Conservation (phyloP, 169 alveolate species). For the Plasmodium vinckei region DNA sequence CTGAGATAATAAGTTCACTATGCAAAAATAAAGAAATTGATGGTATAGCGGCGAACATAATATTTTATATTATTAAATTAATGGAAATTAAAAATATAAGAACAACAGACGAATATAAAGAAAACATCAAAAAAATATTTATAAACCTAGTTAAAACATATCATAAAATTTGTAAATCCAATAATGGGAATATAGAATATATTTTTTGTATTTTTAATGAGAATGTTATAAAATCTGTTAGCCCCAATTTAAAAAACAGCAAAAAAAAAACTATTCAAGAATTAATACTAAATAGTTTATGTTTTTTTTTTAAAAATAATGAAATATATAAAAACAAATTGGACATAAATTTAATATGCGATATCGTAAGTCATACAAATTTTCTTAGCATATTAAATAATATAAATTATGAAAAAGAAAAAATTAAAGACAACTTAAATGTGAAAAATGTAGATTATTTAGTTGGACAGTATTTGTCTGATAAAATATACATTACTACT, state of each 20-base stretch:
- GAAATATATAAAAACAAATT: conserved; percentile 13
- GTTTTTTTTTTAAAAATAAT: conserved; percentile 63
- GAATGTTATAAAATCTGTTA: conserved; percentile 32
- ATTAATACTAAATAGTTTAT: conserved; percentile 52
- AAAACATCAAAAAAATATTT: conserved; percentile 45
- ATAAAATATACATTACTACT: conserved; percentile 6
- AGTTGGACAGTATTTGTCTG: conserved; percentile 31
- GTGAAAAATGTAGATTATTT: conserved; percentile 39
- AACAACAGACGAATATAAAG: conserved; percentile 38
- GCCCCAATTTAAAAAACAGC: conserved; percentile 53
- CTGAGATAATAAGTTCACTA: conserved; percentile 34
- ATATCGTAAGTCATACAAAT: conserved; percentile 37
- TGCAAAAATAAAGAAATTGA: conserved; percentile 28
- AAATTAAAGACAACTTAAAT: conserved; percentile 15
- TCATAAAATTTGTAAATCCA: conserved; percentile 33
- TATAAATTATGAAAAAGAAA: conserved; percentile 25
- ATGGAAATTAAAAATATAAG: conserved; percentile 33
- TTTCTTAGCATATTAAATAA: conserved; percentile 26
- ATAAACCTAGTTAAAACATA: conserved; percentile 24
- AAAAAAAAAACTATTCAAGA: conserved; percentile 65
- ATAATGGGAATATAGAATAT: conserved; percentile 19
- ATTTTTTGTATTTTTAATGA: conserved; percentile 58
- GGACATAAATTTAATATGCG: conserved; percentile 60
- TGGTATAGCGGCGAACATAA: conserved; percentile 32
- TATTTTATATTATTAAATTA: conserved; percentile 35